phyloP scores from a whole-genome alignment of 2,329 filamentous ascomycete genomes.

The Colletotrichum viniferum region DNA sequence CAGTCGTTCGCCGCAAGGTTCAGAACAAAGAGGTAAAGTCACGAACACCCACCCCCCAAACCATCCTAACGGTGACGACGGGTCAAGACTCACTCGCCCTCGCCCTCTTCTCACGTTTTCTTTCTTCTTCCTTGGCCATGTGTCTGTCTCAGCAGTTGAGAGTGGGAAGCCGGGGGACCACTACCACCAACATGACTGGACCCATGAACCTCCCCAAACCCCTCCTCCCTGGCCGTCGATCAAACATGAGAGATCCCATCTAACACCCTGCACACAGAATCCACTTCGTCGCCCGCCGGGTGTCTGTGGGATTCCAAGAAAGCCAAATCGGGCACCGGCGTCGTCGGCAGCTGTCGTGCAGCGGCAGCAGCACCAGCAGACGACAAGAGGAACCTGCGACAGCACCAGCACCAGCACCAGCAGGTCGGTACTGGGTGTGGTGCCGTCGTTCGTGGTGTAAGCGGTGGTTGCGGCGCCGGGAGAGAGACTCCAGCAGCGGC shows the following conservation, averaged over 20 bases:
- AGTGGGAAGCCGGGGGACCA: not conserved
- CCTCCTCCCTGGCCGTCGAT: not conserved
- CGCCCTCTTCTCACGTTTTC: not conserved
- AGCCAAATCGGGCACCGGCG: not conserved
- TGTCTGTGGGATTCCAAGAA: not conserved
- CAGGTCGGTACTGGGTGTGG: not conserved
- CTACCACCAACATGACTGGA: not conserved
- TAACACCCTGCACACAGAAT: not conserved
- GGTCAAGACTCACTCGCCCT: not conserved
- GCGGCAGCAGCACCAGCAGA: not conserved
- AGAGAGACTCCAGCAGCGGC: not conserved
- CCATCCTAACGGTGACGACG: not conserved
- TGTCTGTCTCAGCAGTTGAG: not conserved
- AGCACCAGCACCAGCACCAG: not conserved
- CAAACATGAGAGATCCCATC: conserved; percentile 1
- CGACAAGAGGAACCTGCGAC: not conserved
- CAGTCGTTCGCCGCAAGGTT: not conserved
- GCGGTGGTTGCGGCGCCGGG: not conserved
- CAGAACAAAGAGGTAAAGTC: not conserved
- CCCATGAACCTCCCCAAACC: not conserved
- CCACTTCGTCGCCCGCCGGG: not conserved
- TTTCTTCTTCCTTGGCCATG: not conserved
- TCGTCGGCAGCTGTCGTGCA: not conserved
- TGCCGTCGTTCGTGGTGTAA: not conserved
- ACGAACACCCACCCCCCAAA: not conserved